A percentile compares a stretch with the other conserved stretches of the same genome.
Evolutionary conservation across 2,329 filamentous ascomycete species (phyloP).

Genomic region (Fusarium nurragi): DNA sequence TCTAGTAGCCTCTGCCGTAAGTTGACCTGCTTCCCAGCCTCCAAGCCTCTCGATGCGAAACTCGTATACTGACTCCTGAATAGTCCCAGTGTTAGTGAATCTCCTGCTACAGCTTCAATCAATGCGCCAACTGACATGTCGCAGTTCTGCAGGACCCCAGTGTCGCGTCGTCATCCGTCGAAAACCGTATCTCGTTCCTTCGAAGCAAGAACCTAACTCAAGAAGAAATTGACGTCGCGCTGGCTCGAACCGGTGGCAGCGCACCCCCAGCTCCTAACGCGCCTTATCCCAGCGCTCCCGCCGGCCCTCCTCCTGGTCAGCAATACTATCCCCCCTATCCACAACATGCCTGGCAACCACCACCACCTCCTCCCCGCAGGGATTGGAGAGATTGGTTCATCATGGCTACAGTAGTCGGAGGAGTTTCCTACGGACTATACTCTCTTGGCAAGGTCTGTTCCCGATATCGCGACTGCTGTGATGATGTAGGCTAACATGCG

Average conservation of each 20-base stretch:
- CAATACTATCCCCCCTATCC: constrained; percentile 60
- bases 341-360: constrained; percentile 66
- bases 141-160: constrained; percentile 93
- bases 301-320: constrained; percentile 55
- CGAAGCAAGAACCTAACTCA: constrained; percentile 97
- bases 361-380: constrained; percentile 73
- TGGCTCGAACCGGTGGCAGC: constrained; percentile 77
- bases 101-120: neutral
- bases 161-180: constrained; percentile 87
- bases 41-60: constrained; percentile 6
- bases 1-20: constrained; percentile 82
- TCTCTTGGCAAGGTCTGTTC: constrained; percentile 80
- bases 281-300: constrained; percentile 56
- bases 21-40: constrained; percentile 35
- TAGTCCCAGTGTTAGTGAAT: constrained; percentile 55
- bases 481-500: constrained; percentile 23
- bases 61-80: constrained; percentile 30
- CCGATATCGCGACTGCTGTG: neutral
- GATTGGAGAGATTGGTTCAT: constrained; percentile 99
- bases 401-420: constrained; percentile 94
- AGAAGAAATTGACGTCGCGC: constrained; percentile 88
- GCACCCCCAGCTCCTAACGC: constrained; percentile 54
- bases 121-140: constrained; percentile 33
- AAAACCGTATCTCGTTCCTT: constrained; percentile 91
- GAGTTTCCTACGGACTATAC: constrained; percentile 89